Base-by-base conservation (phyloP, 192 early-diverging fungal genomes). In the Thamnidium elegans region DNA sequence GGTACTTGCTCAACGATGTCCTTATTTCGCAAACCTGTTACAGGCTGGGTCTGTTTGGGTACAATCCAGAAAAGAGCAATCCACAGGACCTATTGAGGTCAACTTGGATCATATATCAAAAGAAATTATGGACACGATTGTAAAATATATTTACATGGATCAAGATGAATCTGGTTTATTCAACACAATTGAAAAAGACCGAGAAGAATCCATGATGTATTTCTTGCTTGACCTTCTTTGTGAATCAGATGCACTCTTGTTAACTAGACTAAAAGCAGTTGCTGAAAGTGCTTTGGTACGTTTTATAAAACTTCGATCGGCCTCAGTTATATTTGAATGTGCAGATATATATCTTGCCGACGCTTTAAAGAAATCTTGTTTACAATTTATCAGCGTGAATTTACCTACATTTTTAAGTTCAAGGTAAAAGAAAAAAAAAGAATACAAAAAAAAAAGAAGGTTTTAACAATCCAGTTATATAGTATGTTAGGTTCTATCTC, bases 21-120 rank as follows among this genome's bases (percentile, higher is more conserved):
- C 81, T 7, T 92, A 88, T 67, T 92, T 92, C 69, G 68, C 75
- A 31, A 81, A 82, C n/a, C 72, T 90, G 69, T 73, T 89, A 30
- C 72, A 68, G 15, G 65, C 69, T 5, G 73, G 68, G 20, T 59
- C 78, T 5, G 65, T 71, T 19, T 91, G 89, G 89, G 62, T 71
- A 13, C 65, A 76, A 9, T 44, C 47, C 0, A 75, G 81, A 19
- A 69, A 62, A 55, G 48, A 65, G 1, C 1, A 23, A 8, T 45
- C 32, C 7, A 23, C 26, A 43, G 54, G 21, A 7, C 46, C 70
- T 23, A 72, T 79, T 2, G 56, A 75, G 30, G 73, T 89, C 4
- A 66, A 83, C 30, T 61, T 92, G 68, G 58, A 56, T 15, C 84
- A 92, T 63, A 34, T 84, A 30, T 61, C 63, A 0, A 15, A 55